Evolutionary conservation across 78 protist species (phyloP).

Genomic region (Protostelium mycophagum): DNA sequence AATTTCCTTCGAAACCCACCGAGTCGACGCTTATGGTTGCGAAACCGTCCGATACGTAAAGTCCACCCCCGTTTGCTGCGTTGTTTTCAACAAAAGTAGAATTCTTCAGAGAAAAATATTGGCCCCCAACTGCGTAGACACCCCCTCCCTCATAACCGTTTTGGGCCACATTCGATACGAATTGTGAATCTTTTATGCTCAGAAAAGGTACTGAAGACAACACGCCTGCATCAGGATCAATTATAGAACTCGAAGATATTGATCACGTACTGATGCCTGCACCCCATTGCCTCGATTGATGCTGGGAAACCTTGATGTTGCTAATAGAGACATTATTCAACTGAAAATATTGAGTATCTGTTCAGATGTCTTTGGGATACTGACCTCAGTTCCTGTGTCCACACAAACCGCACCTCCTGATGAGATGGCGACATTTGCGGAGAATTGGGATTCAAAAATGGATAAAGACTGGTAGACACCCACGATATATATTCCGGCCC

Average conservation of each 20-base stretch:
- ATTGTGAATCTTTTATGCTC: too few relatives aligned
- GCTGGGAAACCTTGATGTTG: background rate
- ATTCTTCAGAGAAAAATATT: background rate
- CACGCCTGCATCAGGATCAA: background rate
- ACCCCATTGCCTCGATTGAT: background rate
- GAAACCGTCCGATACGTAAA: background rate
- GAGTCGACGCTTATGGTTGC: background rate
- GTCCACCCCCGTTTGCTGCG: background rate
- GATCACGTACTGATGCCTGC: background rate
- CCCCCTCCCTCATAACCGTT: background rate
- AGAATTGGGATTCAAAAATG: background rate
- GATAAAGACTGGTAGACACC: background rate
- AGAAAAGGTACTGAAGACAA: background rate
- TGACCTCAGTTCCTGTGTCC: background rate
- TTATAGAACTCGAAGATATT: background rate
- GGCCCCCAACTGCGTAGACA: background rate
- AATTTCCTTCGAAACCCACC: background rate
- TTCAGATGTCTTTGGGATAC: too few relatives aligned
- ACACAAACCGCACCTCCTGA: background rate
- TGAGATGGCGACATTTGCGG: background rate
- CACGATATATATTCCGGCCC: background rate
- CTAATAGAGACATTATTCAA: too few relatives aligned
- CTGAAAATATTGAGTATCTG: too few relatives aligned
- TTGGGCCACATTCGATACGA: background rate
- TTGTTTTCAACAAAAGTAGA: background rate